Base-by-base conservation (phyloP, 1,139 yeast species). In the Saccharomycopsis hybrid region DNA sequence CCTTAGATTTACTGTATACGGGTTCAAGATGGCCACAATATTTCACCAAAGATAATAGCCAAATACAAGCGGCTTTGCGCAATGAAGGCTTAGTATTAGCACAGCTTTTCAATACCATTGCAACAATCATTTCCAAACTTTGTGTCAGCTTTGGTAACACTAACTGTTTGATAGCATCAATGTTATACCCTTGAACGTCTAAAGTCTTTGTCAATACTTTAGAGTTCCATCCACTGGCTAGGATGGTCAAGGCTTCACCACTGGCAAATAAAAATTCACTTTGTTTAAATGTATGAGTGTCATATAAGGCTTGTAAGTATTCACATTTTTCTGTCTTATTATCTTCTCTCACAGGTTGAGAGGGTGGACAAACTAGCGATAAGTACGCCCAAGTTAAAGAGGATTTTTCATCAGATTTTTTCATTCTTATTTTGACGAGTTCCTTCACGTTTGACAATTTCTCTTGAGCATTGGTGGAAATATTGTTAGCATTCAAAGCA, bases 31-130 rank as follows among this genome's bases (percentile, higher is more conserved):
- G 72, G 2, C 83, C 80, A 61, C 90, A 82, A 59, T 78, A 86
- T 60, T 88, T 95, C 5, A 81, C 82, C 44, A 89, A 60, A 1
- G 96, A 84, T 24, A 92, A 70, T 25, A 92, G 69, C 95, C 97
- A 89, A 40, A 90, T 77, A 65, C 96, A 87, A 0, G 90, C 78
- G 1, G 92, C 85, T 57, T 77, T 83, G 55, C 94, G 72, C 43
- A 84, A 64, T 1, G 82, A 66, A 0, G 96, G 97, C 57, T 85
- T 86, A 0, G 95, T 77, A 25, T 77, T 70, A 7, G 72, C 67
- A 55, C 89, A 78, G 1, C 80, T 72, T 9, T 65, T 65, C 18
- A 88, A 64, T 0, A 85, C 69, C 5, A 67, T 63, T 0, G 69
- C 65, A 53, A 2, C 41, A 25, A 3, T 30, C 36, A 44, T 60